Conservation (phyloP, 768 basidiomycete genomes). For the Hygrophorus russula region DNA sequence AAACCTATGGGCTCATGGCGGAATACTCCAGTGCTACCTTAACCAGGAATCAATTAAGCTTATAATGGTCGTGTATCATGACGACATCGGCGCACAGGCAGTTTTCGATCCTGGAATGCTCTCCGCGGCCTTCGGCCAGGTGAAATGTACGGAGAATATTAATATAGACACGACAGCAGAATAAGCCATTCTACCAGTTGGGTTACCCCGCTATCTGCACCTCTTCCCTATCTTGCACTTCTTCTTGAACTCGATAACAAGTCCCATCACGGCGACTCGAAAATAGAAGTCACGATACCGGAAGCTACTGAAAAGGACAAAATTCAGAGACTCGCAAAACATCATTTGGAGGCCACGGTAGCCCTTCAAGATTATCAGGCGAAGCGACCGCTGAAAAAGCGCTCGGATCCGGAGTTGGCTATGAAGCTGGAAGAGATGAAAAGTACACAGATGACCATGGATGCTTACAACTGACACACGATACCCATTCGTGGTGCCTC, state of each 20-base stretch:
- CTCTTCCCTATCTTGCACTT: conserved; percentile 5
- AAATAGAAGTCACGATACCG: background rate
- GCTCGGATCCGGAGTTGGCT: background rate
- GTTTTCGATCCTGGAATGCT: conserved; percentile 8
- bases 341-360: background rate
- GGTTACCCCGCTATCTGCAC: background rate
- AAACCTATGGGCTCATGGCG: conserved; percentile 12
- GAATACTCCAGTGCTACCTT: conserved; percentile 10
- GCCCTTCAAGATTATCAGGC: background rate
- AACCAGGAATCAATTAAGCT: conserved; percentile 10
- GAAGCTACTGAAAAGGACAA: background rate
- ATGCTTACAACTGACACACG: conserved; percentile 9
- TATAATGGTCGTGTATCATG: conserved; percentile 8
- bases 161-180: background rate
- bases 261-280: background rate
- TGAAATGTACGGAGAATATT: conserved; percentile 3
- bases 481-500: conserved; percentile 8
- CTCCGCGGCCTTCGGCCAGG: conserved; percentile 6
- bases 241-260: conserved; percentile 5
- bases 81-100: conserved; percentile 3
- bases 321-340: background rate
- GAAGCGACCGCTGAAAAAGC: background rate
- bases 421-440: background rate
- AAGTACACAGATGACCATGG: conserved; percentile 3
- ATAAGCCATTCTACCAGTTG: background rate